Evolutionary conservation across 2,329 filamentous ascomycete genomes (phyloP).

Genomic region (Aspergillus sp.): DNA sequence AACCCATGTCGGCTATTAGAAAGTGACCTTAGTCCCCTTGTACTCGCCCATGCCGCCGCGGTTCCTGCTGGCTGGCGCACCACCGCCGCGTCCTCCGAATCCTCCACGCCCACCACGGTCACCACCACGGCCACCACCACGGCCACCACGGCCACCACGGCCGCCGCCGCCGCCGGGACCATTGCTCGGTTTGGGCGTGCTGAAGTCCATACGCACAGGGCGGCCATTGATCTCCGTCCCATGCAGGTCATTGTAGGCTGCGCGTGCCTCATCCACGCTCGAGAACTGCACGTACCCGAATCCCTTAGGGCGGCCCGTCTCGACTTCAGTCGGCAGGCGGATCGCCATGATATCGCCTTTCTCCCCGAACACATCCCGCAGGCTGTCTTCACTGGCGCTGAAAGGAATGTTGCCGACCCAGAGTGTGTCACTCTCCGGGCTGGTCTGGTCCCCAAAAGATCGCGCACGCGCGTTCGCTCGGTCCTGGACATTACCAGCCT

Average conservation of each 20-base stretch:
- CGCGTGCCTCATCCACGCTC: constrained; percentile 72
- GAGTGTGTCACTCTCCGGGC: constrained; percentile 73
- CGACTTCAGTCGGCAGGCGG: constrained; percentile 79
- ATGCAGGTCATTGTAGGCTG: constrained; percentile 60
- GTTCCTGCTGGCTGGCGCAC: constrained; percentile 39
- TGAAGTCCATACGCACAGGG: constrained; percentile 73
- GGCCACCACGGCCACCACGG: constrained; percentile 38
- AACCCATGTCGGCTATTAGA: constrained; percentile 42
- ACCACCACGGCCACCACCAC: constrained; percentile 43
- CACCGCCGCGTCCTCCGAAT: constrained; percentile 34
- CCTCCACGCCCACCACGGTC: constrained; percentile 44
- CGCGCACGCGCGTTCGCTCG: constrained; percentile 46
- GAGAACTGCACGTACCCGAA: constrained; percentile 85
- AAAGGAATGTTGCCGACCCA: constrained; percentile 90
- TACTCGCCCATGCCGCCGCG: constrained; percentile 55
- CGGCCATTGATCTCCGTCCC: constrained; percentile 65
- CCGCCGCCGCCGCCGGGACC: constrained; percentile 37
- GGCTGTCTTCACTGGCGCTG: constrained; percentile 64
- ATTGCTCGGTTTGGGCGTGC: constrained; percentile 55
- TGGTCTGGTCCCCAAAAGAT: constrained; percentile 65
- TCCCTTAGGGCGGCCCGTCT: constrained; percentile 76
- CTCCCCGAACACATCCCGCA: constrained; percentile 65
- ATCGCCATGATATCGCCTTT: constrained; percentile 65
- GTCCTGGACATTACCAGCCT: constrained; percentile 49
- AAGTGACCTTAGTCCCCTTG: constrained; percentile 71